These are phyloP conservation scores for Erysimum pusillum DNA, from an alignment of 441 rosid species.

Conservation along the genomic window DNA sequence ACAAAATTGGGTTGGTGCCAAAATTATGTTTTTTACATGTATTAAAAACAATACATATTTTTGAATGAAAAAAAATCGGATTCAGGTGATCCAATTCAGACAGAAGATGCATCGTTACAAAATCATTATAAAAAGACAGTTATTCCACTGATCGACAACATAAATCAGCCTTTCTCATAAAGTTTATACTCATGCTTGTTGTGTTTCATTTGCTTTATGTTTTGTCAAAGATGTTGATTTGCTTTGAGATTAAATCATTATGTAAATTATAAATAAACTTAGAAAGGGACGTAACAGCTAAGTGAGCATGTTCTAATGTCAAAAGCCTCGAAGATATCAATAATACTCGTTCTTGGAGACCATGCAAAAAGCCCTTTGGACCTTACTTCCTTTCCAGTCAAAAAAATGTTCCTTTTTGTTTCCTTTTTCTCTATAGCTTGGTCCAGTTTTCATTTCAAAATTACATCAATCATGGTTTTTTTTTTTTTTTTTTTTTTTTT, in stretches of 20 bases:
- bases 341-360: conserved; percentile 76
- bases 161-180: not conserved
- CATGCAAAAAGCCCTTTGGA: conserved; percentile 65
- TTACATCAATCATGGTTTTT: not conserved
- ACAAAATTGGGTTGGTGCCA: too few species aligned
- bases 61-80: not conserved
- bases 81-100: not conserved
- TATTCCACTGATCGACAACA: not conserved
- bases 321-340: conserved; percentile 65
- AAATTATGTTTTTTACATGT: too few species aligned
- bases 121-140: not conserved
- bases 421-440: conserved; percentile 18
- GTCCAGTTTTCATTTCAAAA: conserved; percentile 35
- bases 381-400: conserved; percentile 43
- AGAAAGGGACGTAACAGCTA: conserved; percentile 29
- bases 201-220: conserved; percentile 14
- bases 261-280: conserved; percentile 38
- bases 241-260: conserved; percentile 16
- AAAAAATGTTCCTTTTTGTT: conserved; percentile 34
- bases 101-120: not conserved
- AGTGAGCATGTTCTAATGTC: conserved; percentile 45
- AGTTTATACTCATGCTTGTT: conserved; percentile 2
- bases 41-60: too few species aligned
- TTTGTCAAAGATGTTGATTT: conserved; percentile 20
- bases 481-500: not conserved